Percentiles rank a stretch among this genome's conserved stretches.
Conservation (phyloP, 2,329 filamentous ascomycete genomes). For the Arachnomyces sp. region DNA sequence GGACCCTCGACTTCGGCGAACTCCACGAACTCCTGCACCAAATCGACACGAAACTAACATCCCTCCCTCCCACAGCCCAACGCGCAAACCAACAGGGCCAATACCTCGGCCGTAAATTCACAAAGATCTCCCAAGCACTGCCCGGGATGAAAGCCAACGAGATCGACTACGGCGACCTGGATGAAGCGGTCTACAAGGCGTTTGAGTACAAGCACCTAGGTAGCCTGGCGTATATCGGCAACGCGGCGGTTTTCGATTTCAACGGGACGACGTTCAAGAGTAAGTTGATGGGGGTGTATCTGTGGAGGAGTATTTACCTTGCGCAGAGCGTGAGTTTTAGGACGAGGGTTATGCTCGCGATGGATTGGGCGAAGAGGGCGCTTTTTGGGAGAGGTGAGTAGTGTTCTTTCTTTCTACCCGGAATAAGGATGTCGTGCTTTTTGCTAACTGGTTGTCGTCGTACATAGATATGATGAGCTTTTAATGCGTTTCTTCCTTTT, state of each 20-base stretch:
- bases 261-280: constrained; percentile 70
- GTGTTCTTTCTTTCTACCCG: not conserved
- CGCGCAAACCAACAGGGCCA: constrained; percentile 91
- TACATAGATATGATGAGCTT: constrained; percentile 49
- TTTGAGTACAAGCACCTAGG: constrained; percentile 93
- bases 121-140: constrained; percentile 71
- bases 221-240: constrained; percentile 88
- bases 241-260: constrained; percentile 90
- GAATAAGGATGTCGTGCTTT: not conserved
- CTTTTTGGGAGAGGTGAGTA: constrained; percentile 86
- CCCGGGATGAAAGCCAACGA: constrained; percentile 72
- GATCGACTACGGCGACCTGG: constrained; percentile 78
- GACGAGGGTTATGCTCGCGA: constrained; percentile 78
- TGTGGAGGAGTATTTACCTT: constrained; percentile 95
- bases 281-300: constrained; percentile 84
- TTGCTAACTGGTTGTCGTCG: constrained; percentile 4
- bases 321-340: constrained; percentile 91
- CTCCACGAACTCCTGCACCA: constrained; percentile 78
- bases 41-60: constrained; percentile 92
- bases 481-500: constrained; percentile 19
- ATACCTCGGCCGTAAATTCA: constrained; percentile 90
- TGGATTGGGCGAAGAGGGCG: constrained; percentile 98
- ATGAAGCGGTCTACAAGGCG: constrained; percentile 84
- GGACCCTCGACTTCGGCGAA: constrained; percentile 90
- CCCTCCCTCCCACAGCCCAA: constrained; percentile 88